These are phyloP conservation scores for Aspergillus ustus DNA, from an alignment of 2,329 filamentous ascomycete genomes.

Conservation along the genomic window DNA sequence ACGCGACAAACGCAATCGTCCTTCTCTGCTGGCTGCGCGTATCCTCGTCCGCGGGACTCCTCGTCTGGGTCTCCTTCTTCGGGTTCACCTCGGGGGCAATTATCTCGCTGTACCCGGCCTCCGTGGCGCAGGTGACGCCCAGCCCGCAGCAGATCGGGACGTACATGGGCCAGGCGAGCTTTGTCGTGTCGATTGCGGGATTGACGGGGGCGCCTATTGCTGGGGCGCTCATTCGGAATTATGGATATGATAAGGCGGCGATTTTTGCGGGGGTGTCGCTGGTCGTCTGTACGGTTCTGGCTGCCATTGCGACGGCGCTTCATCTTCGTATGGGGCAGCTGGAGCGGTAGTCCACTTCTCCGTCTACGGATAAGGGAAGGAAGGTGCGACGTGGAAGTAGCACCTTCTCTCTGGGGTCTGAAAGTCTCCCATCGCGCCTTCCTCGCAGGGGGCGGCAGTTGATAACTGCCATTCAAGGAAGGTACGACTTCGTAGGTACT, in stretches of 20 bases:
- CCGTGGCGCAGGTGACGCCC: not conserved
- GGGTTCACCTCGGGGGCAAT: slow-evolving; percentile 69
- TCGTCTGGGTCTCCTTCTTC: slow-evolving; percentile 66
- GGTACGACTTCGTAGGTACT: too few species aligned
- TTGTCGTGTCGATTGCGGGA: slow-evolving; percentile 1
- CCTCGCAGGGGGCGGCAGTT: too few species aligned
- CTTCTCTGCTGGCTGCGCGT: slow-evolving; percentile 41
- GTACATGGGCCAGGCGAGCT: slow-evolving; percentile 7
- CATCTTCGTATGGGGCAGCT: not conserved
- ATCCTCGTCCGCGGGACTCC: slow-evolving; percentile 56
- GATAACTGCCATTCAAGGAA: too few species aligned
- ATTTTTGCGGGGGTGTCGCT: not conserved
- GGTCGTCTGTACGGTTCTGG: not conserved
- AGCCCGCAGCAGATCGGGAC: slow-evolving; percentile 13
- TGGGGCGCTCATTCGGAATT: slow-evolving; percentile 7
- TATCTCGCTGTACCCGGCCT: slow-evolving; percentile 52
- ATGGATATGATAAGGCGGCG: not conserved
- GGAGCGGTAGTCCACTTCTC: too few species aligned
- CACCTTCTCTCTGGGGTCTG: too few species aligned
- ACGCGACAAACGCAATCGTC: slow-evolving; percentile 30
- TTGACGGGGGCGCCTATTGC: slow-evolving; percentile 6
- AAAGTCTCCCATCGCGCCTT: too few species aligned
- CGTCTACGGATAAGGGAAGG: too few species aligned
- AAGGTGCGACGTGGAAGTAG: not conserved
- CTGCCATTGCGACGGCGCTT: not conserved